Evolutionary conservation across 164 flowering plant species (phyloP), one percentile per base, ranked within the genome.

Genomic region (Chimonanthus praecox): DNA sequence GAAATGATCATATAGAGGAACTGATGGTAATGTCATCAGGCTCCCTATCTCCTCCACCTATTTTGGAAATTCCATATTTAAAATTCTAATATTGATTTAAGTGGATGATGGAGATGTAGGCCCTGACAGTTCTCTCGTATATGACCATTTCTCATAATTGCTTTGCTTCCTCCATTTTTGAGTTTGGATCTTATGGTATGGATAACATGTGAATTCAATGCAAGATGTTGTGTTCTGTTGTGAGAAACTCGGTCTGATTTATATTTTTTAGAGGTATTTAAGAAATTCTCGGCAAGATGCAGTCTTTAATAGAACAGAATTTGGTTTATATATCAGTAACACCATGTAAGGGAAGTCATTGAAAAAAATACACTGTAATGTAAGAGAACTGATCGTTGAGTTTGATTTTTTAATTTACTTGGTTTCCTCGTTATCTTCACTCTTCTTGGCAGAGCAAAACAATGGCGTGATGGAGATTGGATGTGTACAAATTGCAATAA

Each of bases 391-490:
- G 44, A 8, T 7, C 21, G 8, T 47, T 7, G 3, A 7, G 47
- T n/a, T 67, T 67, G 51, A 47, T 68, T 18, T 68, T 68, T 6
- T 18, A 11, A 15, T 67, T 18, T 3, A 21, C 48, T 64, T 50
- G 44, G 13, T 44, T 11, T 66, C 11, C 15, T 66, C 46, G 45
- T 66, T 10, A 33, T 66, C n/a, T 44, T 13, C 45, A 72, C 47
- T 67, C 50, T 67, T 72, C 47, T 43, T 72, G 16, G 67, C 89
- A 94, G 98, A 69, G 92, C 93, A 72, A 90, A 87, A 80, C 91
- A 92, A 78, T 94, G 98, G 98, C 97, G 98, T 72, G 84, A 87
- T 79, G 98, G 97, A 47, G 98, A 94, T 78, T 94, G 98, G 98
- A 90, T 94, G 96, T 94, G 98, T 80, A 80, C 90, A 71, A 92